Percentiles rank a stretch among this genome's conserved stretches.
These are phyloP conservation scores for Moringa oleifera DNA, from an alignment of 345 rosid genomes.

Conservation along the genomic window DNA sequence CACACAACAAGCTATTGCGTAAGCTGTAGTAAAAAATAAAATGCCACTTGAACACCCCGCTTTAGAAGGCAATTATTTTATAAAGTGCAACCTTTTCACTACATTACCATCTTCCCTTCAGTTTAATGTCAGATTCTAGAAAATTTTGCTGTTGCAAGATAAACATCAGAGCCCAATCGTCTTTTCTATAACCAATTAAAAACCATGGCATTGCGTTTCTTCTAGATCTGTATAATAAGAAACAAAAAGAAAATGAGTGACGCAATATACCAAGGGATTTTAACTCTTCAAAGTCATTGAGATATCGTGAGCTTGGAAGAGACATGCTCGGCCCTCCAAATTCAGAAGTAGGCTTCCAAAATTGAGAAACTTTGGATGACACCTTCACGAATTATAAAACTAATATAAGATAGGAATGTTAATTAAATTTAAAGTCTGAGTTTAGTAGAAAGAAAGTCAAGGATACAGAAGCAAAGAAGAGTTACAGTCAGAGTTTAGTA, in stretches of 20 bases:
- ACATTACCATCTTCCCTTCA: background rate
- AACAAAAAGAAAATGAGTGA: slow-evolving; percentile 5
- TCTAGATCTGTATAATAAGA: background rate
- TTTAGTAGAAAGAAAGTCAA: slow-evolving; percentile 5
- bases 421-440: slow-evolving; percentile 14
- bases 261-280: slow-evolving; percentile 62
- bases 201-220: background rate
- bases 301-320: slow-evolving; percentile 79
- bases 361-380: slow-evolving; percentile 70
- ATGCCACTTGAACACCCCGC: too few species aligned
- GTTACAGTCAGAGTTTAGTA: slow-evolving; percentile 9
- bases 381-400: slow-evolving; percentile 46
- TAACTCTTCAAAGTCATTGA: slow-evolving; percentile 93
- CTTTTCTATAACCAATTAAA: slow-evolving; percentile 6
- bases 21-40: too few species aligned
- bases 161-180: slow-evolving; percentile 10
- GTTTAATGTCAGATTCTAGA: background rate
- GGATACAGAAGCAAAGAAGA: too few species aligned
- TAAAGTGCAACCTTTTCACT: background rate
- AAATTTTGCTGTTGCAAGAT: background rate
- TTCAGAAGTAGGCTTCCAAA: slow-evolving; percentile 76
- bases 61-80: too few species aligned
- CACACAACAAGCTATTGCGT: too few species aligned
- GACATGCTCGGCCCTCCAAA: slow-evolving; percentile 40
- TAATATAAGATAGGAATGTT: background rate